Base-by-base conservation (phyloP, 192 early-diverging fungal species). In the Spizellomyces punctatus region DNA sequence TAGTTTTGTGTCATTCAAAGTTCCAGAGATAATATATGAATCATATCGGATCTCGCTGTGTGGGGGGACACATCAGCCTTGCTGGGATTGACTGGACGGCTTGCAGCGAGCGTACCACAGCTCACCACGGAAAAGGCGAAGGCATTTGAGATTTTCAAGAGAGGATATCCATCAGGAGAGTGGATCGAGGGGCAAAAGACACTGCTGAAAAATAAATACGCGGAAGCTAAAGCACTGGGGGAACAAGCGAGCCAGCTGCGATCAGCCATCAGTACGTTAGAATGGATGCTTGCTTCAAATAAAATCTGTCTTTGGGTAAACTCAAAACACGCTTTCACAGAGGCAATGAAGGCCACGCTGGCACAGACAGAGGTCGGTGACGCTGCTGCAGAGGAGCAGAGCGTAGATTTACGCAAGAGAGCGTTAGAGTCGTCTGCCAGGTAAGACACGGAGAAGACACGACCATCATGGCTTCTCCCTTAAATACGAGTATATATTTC, bases 141-240 rank as follows among this genome's bases (percentile, higher is more conserved):
- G 64, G 81, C 85, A 22, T 87, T 88, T 69, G 85, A 89, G 64
- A 75, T 78, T 14, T 88, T 88, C 69, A 81, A 81, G 44, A 19
- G 56, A 27, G 76, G 75, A 2, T 88, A 89, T 69, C 82, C 82
- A 47, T 76, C 81, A 8, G 64, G 77, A 10, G 71, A 49, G 14
- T 85, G 84, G 84, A 89, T 89, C 63, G 88, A 89, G 9, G 76
- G 69, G 0, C 88, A 89, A 62, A 89, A 88, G 68, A n/a, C 50
- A 6, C n/a, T 77, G 10, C 65, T 89, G 16, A 86, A 85, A 66
- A 58, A 17, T 4, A 87, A 88, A 64, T 88, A 88, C 60, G 65
- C 69, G 2, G 74, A 83, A 47, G 87, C 86, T 3, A 89, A 86
- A 66, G 58, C 46, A 17, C 65, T 86, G 10, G 87, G 87, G 9